phyloP scores from a whole-genome alignment of 2,329 filamentous ascomycete species.

The Hypoxylon sp. region DNA sequence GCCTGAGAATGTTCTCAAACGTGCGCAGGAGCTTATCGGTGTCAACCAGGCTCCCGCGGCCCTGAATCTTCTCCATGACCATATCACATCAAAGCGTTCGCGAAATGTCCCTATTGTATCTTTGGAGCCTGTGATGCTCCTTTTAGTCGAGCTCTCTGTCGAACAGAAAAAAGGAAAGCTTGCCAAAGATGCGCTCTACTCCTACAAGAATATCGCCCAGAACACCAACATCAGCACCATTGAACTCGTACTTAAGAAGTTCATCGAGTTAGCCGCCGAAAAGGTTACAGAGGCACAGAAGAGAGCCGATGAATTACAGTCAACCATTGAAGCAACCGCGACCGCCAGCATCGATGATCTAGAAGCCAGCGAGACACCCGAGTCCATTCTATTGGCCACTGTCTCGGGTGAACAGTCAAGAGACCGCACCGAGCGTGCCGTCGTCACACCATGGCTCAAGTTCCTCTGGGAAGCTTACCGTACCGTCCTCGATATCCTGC shows the following conservation, averaged over 20 bases:
- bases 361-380: slow-evolving; percentile 96
- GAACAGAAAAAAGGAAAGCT: slow-evolving; percentile 98
- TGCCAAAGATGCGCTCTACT: slow-evolving; percentile 98
- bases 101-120: slow-evolving; percentile 97
- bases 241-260: slow-evolving; percentile 96
- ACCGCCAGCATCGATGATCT: slow-evolving; percentile 90
- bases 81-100: slow-evolving; percentile 98
- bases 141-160: slow-evolving; percentile 96
- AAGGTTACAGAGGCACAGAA: slow-evolving; percentile 97
- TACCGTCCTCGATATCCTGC: slow-evolving; percentile 96
- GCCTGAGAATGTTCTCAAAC: slow-evolving; percentile 99
- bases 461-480: slow-evolving; percentile 99
- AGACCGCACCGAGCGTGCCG: slow-evolving; percentile 96
- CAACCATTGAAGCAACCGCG: slow-evolving; percentile 81
- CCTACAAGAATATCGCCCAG: slow-evolving; percentile 99
- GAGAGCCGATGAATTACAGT: slow-evolving; percentile 96
- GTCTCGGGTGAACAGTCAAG: slow-evolving; percentile 98
- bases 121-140: slow-evolving; percentile 97
- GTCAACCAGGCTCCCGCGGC: slow-evolving; percentile 94
- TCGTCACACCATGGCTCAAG: slow-evolving; percentile 99
- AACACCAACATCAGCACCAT: slow-evolving; percentile 99
- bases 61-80: slow-evolving; percentile 95
- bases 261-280: slow-evolving; percentile 95
- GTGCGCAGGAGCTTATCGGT: slow-evolving; percentile 98
- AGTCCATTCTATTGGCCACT: slow-evolving; percentile 97